Conservation (phyloP, 495 filamentous ascomycete genomes). For the Aspergillus sclerotioniger region DNA sequence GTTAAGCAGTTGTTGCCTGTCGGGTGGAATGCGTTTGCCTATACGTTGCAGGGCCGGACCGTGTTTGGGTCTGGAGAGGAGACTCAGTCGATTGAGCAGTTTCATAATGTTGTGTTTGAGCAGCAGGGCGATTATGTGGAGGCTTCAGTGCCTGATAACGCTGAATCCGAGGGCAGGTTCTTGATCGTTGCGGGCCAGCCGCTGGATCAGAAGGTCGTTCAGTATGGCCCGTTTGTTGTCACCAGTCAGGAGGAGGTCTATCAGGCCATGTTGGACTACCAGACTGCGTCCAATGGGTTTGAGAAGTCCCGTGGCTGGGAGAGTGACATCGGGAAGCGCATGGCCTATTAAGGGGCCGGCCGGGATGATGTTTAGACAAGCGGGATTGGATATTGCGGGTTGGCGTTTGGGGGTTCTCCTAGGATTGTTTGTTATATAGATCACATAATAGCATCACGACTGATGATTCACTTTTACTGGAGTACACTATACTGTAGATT, state of each 20-base stretch:
- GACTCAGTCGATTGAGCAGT: slow-evolving; percentile 61
- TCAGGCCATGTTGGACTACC: slow-evolving; percentile 87
- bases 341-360: slow-evolving; percentile 39
- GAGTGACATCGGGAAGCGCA: slow-evolving; percentile 92
- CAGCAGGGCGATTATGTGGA: slow-evolving; percentile 70
- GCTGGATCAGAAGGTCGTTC: slow-evolving; percentile 87
- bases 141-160: slow-evolving; percentile 65
- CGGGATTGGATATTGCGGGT: background rate
- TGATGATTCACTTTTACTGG: too few relatives aligned
- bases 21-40: slow-evolving; percentile 91
- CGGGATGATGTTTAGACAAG: slow-evolving; percentile 3
- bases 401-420: background rate
- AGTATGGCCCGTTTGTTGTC: slow-evolving; percentile 95
- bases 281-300: slow-evolving; percentile 82
- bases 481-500: too few relatives aligned
- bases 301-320: slow-evolving; percentile 80
- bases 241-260: slow-evolving; percentile 82
- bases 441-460: too few relatives aligned
- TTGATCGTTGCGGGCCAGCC: slow-evolving; percentile 83
- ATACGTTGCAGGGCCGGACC: slow-evolving; percentile 69
- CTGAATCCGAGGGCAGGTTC: slow-evolving; percentile 64
- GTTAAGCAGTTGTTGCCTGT: slow-evolving; percentile 70
- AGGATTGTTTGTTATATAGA: background rate
- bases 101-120: slow-evolving; percentile 89
- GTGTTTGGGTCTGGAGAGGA: slow-evolving; percentile 61